Conservation (phyloP, 345 rosid species). For the Clausena lansium region DNA sequence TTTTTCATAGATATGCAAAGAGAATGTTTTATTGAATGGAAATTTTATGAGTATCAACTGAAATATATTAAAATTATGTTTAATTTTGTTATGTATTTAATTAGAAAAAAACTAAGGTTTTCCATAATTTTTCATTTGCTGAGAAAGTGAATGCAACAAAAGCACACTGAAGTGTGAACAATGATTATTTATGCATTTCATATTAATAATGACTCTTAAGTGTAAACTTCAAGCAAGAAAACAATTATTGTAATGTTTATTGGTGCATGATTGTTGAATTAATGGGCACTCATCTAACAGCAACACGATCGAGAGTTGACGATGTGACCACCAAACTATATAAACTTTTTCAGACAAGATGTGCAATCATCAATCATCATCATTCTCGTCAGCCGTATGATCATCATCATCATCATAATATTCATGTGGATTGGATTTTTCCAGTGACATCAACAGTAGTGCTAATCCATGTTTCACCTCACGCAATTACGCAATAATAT, state of each 20-base stretch:
- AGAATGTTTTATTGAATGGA: no score
- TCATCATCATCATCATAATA: neutral
- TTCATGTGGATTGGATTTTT: neutral
- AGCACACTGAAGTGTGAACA: neutral
- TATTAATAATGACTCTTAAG: neutral
- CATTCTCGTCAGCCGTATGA: neutral
- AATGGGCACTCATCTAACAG: neutral
- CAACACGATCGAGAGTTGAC: neutral
- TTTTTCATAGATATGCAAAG: no score
- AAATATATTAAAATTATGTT: no score
- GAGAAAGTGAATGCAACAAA: neutral
- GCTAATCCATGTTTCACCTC: neutral
- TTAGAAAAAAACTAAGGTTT: no score
- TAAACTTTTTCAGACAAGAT: neutral
- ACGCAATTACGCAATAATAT: slow-evolving; percentile 23
- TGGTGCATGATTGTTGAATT: neutral
- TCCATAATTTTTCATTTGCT: neutral
- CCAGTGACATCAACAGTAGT: neutral
- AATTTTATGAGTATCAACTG: no score
- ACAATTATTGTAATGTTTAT: neutral
- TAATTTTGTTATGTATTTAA: no score
- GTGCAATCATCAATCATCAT: neutral
- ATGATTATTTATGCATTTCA: neutral
- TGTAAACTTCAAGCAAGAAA: neutral
- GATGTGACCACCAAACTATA: neutral